A percentile compares a stretch with the other conserved stretches of the same genome.
Conservation (phyloP, 371 early-diverging fungal species). For the Racocetra persica region DNA sequence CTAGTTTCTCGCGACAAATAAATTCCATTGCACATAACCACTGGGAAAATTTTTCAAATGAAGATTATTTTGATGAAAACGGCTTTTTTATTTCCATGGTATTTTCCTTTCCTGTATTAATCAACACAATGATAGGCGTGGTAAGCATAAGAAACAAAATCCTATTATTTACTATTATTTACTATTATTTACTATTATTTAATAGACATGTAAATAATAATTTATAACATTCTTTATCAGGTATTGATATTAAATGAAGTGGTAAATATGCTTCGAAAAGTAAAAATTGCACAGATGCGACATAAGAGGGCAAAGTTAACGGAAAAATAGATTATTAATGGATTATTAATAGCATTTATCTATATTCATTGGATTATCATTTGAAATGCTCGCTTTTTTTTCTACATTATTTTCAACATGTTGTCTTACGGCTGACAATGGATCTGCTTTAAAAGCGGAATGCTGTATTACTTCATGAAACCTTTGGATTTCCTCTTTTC, state of each 20-base stretch:
- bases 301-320: slow-evolving; percentile 1
- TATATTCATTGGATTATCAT: background rate
- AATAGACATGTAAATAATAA: too few relatives aligned
- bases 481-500: slow-evolving; percentile 71
- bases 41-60: slow-evolving; percentile 13
- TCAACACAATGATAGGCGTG: background rate
- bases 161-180: background rate
- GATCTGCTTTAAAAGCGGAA: slow-evolving; percentile 72
- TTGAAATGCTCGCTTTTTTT: background rate
- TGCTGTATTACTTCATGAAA: slow-evolving; percentile 75
- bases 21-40: slow-evolving; percentile 22
- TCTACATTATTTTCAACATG: slow-evolving; percentile 74
- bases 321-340: background rate
- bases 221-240: background rate
- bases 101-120: slow-evolving; percentile 24
- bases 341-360: background rate
- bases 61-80: slow-evolving; percentile 30
- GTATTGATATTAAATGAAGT: slow-evolving; percentile 30
- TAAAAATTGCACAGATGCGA: slow-evolving; percentile 26
- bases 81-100: slow-evolving; percentile 8
- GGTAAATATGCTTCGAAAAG: background rate
- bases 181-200: too few relatives aligned
- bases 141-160: slow-evolving; percentile 14
- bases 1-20: background rate
- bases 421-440: slow-evolving; percentile 70